Percentiles rank a stretch among this genome's conserved stretches.
These are phyloP conservation scores for Postia placenta DNA, from an alignment of 768 basidiomycete species.

Conservation along the genomic window DNA sequence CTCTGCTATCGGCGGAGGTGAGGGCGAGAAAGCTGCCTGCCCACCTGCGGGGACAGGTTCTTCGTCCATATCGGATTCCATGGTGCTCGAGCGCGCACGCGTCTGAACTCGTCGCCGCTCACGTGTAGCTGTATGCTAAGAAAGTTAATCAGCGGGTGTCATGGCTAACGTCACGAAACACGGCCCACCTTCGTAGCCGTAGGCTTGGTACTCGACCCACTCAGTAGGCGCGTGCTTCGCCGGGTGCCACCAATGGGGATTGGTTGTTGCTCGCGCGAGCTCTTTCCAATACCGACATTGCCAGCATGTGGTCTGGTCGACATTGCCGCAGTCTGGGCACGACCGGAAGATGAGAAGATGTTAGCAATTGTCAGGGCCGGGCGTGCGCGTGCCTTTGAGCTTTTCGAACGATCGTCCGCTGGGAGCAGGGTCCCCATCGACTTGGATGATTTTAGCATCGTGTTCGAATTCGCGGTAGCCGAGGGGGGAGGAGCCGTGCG, in stretches of 20 bases:
- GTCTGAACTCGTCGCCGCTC: conserved; percentile 55
- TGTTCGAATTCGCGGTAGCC: conserved; percentile 16
- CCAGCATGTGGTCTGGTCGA: conserved; percentile 48
- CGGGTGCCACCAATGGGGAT: conserved; percentile 46
- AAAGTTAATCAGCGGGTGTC: conserved; percentile 2
- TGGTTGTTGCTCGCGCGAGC: conserved; percentile 35
- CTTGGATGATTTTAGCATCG: conserved; percentile 47
- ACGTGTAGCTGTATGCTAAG: conserved; percentile 35
- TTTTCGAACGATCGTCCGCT: conserved; percentile 65
- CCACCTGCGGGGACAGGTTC: conserved; percentile 39
- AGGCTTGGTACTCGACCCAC: conserved; percentile 40
- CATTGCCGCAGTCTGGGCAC: conserved; percentile 63
- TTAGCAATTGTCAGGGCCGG: conserved; percentile 84
- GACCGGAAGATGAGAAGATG: conserved; percentile 81
- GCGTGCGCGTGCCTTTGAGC: conserved; percentile 79
- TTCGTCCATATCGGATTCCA: conserved; percentile 70
- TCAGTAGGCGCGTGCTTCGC: conserved; percentile 69
- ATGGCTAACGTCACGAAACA: background rate
- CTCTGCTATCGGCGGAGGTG: conserved; percentile 33
- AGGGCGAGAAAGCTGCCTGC: conserved; percentile 53
- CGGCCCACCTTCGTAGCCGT: conserved; percentile 48
- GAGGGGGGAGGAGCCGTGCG: conserved; percentile 37
- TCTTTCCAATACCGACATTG: conserved; percentile 39
- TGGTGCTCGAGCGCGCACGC: conserved; percentile 41
- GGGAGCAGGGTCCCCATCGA: conserved; percentile 31